Conservation (phyloP, 345 rosid genomes). For the Populus euphratica region DNA sequence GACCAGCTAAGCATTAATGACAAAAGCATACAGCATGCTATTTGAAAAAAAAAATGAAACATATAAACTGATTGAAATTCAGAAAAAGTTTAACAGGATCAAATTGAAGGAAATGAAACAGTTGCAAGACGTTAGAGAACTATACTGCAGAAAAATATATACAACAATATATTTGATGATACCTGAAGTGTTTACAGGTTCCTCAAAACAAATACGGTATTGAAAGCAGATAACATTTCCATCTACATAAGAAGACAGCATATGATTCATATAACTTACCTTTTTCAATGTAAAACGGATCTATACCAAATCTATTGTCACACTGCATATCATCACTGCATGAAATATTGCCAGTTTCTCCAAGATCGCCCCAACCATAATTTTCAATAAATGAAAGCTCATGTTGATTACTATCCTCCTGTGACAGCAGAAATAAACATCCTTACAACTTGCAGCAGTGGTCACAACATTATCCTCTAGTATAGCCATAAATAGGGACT, state of each 20-base stretch:
- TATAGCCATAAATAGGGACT: too few relatives aligned
- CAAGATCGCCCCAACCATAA: constrained; percentile 77
- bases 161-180: background rate
- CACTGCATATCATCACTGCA: constrained; percentile 38
- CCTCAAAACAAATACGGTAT: background rate
- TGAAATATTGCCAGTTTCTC: constrained; percentile 27
- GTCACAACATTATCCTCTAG: too few relatives aligned
- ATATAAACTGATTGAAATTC: background rate
- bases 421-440: constrained; percentile 16
- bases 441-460: background rate
- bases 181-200: background rate
- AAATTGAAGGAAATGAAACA: background rate
- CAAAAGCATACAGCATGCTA: background rate
- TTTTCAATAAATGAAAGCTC: constrained; percentile 55
- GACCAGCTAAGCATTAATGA: too few relatives aligned
- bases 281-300: constrained; percentile 73
- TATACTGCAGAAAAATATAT: background rate
- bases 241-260: background rate
- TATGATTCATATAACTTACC: constrained; percentile 37
- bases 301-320: constrained; percentile 57
- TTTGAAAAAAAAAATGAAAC: background rate
- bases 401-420: constrained; percentile 39
- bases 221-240: background rate
- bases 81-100: background rate
- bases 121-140: background rate